Conservation (phyloP, 306 rosid species). For the Prunus salicina region DNA sequence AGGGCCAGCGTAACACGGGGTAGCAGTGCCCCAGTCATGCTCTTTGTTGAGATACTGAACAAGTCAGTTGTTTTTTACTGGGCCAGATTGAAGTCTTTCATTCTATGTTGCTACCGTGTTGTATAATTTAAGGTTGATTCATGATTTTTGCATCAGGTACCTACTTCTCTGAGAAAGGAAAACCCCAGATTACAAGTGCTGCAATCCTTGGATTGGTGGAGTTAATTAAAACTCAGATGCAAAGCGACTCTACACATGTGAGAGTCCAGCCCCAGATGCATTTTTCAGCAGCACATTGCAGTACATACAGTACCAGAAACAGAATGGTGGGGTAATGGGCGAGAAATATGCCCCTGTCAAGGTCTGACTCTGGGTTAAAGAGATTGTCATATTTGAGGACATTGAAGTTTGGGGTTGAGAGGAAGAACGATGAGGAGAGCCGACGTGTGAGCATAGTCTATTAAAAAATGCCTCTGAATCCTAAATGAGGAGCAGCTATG, state of each 20-base stretch:
- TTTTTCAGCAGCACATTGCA: constrained; percentile 78
- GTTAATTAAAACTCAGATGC: constrained; percentile 71
- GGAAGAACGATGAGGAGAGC: neutral
- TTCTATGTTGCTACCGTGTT: neutral
- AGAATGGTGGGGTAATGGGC: constrained; percentile 75
- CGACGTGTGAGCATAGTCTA: neutral
- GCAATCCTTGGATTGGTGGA: constrained; percentile 77
- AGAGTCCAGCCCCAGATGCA: constrained; percentile 54
- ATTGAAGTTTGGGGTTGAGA: constrained; percentile 1
- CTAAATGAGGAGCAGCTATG: neutral
- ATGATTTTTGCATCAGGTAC: constrained; percentile 53
- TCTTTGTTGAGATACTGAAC: constrained; percentile 92
- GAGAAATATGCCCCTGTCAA: constrained; percentile 77
- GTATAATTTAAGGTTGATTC: neutral
- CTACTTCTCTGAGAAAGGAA: constrained; percentile 86
- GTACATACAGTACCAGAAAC: constrained; percentile 89
- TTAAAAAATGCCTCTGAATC: neutral
- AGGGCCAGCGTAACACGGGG: constrained; percentile 80
- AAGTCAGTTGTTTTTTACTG: constrained; percentile 51
- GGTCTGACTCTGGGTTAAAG: constrained; percentile 28
- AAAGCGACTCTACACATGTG: constrained; percentile 46
- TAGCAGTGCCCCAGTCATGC: constrained; percentile 79
- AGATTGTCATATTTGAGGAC: neutral
- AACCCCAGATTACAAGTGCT: constrained; percentile 66
- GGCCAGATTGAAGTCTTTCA: constrained; percentile 7